These are phyloP conservation scores for Laburnicola sp. DNA, from an alignment of 2,329 filamentous ascomycete species.

Conservation along the genomic window DNA sequence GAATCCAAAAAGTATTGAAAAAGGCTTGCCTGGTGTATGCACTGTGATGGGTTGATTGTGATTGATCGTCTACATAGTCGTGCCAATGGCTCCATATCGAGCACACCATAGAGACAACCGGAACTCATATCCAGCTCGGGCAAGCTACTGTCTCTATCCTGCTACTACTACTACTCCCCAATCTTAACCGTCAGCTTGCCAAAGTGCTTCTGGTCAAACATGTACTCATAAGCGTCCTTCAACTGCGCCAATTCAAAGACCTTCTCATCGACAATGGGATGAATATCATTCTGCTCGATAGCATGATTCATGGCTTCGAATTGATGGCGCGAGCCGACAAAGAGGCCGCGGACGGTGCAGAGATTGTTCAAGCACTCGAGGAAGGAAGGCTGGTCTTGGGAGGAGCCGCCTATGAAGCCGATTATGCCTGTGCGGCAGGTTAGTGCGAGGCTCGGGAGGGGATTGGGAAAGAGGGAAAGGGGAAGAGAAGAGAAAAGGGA, in stretches of 20 bases:
- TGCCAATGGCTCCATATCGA: too few species aligned
- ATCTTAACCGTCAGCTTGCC: constrained; percentile 43
- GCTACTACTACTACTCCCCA: constrained; percentile 14
- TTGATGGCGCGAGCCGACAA: constrained; percentile 59
- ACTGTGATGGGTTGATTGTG: too few species aligned
- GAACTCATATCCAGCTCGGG: too few species aligned
- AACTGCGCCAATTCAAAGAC: constrained; percentile 57
- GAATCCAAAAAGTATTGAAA: too few species aligned
- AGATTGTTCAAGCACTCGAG: constrained; percentile 53
- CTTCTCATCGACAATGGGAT: constrained; percentile 62
- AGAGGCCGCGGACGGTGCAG: constrained; percentile 61
- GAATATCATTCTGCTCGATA: constrained; percentile 62
- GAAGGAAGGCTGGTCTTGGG: constrained; percentile 55
- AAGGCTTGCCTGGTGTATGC: too few species aligned
- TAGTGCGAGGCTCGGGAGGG: neutral
- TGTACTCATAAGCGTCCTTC: constrained; percentile 55
- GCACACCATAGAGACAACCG: too few species aligned
- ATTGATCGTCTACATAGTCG: too few species aligned
- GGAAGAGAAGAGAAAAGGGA: neutral
- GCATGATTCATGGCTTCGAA: constrained; percentile 63
- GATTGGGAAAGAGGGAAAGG: neutral
- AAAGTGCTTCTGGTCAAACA: constrained; percentile 54
- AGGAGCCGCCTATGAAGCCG: constrained; percentile 59
- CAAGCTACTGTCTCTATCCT: neutral
- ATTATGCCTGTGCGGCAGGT: constrained; percentile 47